Evolutionary conservation across 805 yeast genomes (phyloP).

Genomic region (Helenozyma rhizophorensis): DNA sequence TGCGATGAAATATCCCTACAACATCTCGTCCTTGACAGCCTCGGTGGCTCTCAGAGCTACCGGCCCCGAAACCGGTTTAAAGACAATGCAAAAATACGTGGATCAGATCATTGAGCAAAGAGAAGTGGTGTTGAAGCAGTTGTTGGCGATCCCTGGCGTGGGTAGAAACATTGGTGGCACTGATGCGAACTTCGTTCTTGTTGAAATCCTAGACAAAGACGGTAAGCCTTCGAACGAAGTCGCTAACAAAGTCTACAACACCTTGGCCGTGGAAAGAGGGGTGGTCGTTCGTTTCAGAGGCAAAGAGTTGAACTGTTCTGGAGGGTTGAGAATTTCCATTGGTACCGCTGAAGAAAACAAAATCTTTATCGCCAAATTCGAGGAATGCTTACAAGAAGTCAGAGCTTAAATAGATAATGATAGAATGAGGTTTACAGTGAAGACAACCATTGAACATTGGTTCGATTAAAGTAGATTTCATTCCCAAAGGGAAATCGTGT

Average conservation of each 20-base stretch:
- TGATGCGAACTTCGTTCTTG: conserved; percentile 80
- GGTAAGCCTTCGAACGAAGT: conserved; percentile 64
- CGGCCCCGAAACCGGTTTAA: conserved; percentile 45
- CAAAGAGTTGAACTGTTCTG: conserved; percentile 80
- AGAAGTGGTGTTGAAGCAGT: conserved; percentile 43
- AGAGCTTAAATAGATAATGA: not conserved
- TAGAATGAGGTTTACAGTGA: too few relatives aligned
- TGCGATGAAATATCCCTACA: conserved; percentile 94
- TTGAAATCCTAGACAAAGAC: conserved; percentile 59
- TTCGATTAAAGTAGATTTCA: too few relatives aligned
- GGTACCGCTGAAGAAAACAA: conserved; percentile 80
- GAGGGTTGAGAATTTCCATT: conserved; percentile 81
- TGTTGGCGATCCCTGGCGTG: conserved; percentile 56
- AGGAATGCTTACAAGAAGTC: conserved; percentile 18
- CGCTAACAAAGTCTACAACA: conserved; percentile 64
- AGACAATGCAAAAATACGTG: conserved; percentile 54
- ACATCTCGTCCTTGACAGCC: conserved; percentile 78
- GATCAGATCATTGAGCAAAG: conserved; percentile 53
- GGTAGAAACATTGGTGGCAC: conserved; percentile 77
- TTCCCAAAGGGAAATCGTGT: too few relatives aligned
- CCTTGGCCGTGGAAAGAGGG: conserved; percentile 64
- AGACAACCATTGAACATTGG: too few relatives aligned
- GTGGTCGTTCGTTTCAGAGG: conserved; percentile 94
- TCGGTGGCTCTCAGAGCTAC: conserved; percentile 74
- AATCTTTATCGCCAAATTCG: conserved; percentile 48